A percentile compares a stretch with the other conserved stretches of the same genome.
Conservation (phyloP, 352 stramenopile species). For the Halophytophthora polymorphica region DNA sequence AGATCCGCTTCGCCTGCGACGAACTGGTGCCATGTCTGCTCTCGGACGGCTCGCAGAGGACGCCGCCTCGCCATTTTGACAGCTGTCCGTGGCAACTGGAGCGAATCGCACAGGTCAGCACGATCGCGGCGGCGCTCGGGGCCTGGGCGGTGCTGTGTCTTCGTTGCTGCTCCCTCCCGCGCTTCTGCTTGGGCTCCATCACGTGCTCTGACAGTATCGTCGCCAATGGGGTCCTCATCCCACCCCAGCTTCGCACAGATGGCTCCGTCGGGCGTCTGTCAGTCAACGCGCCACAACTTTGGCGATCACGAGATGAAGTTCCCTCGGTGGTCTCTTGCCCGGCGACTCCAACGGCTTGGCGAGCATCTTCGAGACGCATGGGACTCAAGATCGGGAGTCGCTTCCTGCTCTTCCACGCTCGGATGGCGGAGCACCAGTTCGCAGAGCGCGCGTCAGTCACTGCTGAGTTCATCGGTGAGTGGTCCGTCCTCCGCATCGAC, state of each 20-base stretch:
- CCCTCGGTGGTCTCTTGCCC: too few relatives aligned
- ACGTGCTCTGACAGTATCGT: background rate
- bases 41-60: conserved; percentile 1
- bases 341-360: background rate
- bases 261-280: background rate
- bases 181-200: too few relatives aligned
- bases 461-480: conserved; percentile 7
- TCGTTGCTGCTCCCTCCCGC: conserved; percentile 15
- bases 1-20: conserved; percentile 37
- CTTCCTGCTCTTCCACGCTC: conserved; percentile 31
- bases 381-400: conserved; percentile 32
- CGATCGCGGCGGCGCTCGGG: conserved; percentile 42
- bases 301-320: background rate
- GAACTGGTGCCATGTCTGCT: conserved; percentile 23
- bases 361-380: conserved; percentile 11
- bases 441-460: background rate
- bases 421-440: conserved; percentile 2
- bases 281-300: background rate
- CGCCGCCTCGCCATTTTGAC: background rate
- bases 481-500: conserved; percentile 19
- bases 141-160: conserved; percentile 44
- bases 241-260: background rate
- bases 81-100: conserved; percentile 10
- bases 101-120: conserved; percentile 33
- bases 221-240: background rate